A percentile compares a stretch with the other conserved stretches of the same genome.
Evolutionary conservation across 2,329 filamentous ascomycete genomes (phyloP).

Genomic region (Lasiodiplodia citricola): DNA sequence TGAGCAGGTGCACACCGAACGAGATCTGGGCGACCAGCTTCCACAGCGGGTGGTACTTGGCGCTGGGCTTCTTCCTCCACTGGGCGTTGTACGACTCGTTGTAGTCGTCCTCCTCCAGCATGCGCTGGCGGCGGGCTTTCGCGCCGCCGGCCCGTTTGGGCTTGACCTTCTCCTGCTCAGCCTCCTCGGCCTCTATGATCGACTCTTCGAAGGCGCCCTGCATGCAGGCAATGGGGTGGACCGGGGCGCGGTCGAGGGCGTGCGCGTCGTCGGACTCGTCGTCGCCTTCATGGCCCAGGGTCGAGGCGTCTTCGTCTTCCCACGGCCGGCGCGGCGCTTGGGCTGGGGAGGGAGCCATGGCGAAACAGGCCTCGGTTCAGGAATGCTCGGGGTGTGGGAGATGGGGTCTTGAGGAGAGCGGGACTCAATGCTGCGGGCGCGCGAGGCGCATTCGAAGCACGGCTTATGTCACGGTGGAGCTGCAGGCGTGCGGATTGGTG

Average conservation of each 20-base stretch:
- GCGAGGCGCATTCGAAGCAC: slow-evolving; percentile 17
- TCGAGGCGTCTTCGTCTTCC: slow-evolving; percentile 25
- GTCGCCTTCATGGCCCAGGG: slow-evolving; percentile 24
- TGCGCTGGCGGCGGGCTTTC: slow-evolving; percentile 64
- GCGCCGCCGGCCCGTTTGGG: slow-evolving; percentile 54
- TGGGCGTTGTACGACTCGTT: slow-evolving; percentile 73
- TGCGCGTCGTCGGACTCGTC: slow-evolving; percentile 25
- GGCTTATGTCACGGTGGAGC: slow-evolving; percentile 26
- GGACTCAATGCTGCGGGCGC: slow-evolving; percentile 23
- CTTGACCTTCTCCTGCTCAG: slow-evolving; percentile 49
- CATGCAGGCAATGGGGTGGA: slow-evolving; percentile 76
- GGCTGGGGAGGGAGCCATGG: slow-evolving; percentile 19
- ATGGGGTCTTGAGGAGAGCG: slow-evolving; percentile 18
- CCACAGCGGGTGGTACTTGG: slow-evolving; percentile 83
- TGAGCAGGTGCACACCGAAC: slow-evolving; percentile 87
- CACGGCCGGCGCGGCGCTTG: slow-evolving; percentile 7
- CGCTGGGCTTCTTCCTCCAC: slow-evolving; percentile 77
- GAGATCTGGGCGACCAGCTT: slow-evolving; percentile 92
- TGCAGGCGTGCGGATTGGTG: slow-evolving; percentile 26
- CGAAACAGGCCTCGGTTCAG: slow-evolving; percentile 19
- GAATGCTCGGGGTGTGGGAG: slow-evolving; percentile 14
- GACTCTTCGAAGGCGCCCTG: slow-evolving; percentile 85
- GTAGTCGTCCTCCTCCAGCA: slow-evolving; percentile 62
- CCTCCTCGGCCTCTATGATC: slow-evolving; percentile 65
- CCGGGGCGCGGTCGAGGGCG: slow-evolving; percentile 40